Evolutionary conservation across 2,329 filamentous ascomycete genomes (phyloP).

Genomic region (Thermothelomyces thermophilus): DNA sequence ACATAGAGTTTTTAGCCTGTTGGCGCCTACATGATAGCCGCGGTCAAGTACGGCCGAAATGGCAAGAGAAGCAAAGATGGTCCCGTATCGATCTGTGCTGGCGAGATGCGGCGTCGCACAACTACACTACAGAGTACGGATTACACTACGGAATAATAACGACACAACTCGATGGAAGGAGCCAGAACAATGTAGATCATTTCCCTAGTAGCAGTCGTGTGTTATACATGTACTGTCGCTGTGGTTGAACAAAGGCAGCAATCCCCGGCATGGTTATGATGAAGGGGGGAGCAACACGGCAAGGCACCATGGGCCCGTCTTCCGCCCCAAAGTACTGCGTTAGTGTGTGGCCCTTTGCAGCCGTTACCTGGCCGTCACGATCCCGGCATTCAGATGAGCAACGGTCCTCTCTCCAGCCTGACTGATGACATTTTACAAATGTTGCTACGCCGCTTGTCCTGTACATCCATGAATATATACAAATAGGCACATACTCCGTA

Average conservation of each 20-base stretch:
- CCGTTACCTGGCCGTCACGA: no score
- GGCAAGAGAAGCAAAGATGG: constrained; percentile 1
- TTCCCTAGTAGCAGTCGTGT: no score
- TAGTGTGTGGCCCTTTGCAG: background rate
- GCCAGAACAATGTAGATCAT: background rate
- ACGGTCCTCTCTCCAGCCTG: background rate
- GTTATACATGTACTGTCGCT: background rate
- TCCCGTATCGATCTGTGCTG: background rate
- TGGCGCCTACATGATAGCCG: background rate
- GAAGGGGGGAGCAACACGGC: no score
- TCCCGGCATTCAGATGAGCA: background rate
- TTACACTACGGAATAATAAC: no score
- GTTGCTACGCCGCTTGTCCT: no score
- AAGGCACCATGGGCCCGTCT: constrained; percentile 16
- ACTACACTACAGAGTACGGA: no score
- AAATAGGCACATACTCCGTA: no score
- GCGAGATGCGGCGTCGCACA: background rate
- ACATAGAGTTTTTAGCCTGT: constrained; percentile 9
- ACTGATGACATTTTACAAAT: no score
- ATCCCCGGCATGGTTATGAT: background rate
- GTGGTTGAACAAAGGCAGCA: background rate
- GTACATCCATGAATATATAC: no score
- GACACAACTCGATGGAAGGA: no score
- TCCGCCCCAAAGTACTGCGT: constrained; percentile 10
- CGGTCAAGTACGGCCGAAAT: background rate